A percentile compares a stretch with the other conserved stretches of the same genome.
Evolutionary conservation across 805 yeast species (phyloP).

Genomic region (Candida pini): DNA sequence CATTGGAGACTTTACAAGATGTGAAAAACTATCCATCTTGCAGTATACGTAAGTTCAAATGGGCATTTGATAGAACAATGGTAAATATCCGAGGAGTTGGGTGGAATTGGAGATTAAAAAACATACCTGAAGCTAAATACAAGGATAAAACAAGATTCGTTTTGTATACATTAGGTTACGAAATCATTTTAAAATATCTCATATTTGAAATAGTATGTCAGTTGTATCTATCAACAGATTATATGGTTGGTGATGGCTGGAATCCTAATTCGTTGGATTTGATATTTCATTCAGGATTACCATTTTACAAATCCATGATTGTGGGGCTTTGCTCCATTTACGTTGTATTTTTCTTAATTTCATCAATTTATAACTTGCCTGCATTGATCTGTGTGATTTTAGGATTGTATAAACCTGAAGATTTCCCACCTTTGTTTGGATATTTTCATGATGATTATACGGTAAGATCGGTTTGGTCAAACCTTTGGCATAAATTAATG

Average conservation of each 20-base stretch:
- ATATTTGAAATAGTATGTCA: constrained; percentile 8
- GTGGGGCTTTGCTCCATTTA: constrained; percentile 7
- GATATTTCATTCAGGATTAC: constrained; percentile 4
- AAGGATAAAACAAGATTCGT: not conserved
- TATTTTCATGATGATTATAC: constrained; percentile 7
- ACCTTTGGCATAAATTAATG: constrained; percentile 14
- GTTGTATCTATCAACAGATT: constrained; percentile 6
- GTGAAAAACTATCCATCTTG: constrained; percentile 2
- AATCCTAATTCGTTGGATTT: constrained; percentile 5
- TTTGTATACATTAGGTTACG: not conserved
- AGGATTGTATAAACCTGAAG: constrained; percentile 1
- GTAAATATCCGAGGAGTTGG: constrained; percentile 11
- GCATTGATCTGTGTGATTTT: constrained; percentile 2
- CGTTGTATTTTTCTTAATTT: constrained; percentile 8
- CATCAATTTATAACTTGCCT: constrained; percentile 1
- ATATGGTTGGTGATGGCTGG: constrained; percentile 11
- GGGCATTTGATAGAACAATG: constrained; percentile 9
- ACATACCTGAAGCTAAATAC: not conserved
- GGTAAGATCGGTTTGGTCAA: constrained; percentile 11
- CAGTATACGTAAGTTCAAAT: constrained; percentile 6
- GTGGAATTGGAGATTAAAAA: constrained; percentile 12
- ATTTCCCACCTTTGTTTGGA: constrained; percentile 13
- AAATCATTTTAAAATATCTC: constrained; percentile 1
- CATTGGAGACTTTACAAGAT: constrained; percentile 5
- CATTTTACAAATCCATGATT: constrained; percentile 5